A percentile compares a stretch with the other conserved stretches of the same genome.
Conservation (phyloP, 1,139 yeast species). For the Kodamaea ohmeri region DNA sequence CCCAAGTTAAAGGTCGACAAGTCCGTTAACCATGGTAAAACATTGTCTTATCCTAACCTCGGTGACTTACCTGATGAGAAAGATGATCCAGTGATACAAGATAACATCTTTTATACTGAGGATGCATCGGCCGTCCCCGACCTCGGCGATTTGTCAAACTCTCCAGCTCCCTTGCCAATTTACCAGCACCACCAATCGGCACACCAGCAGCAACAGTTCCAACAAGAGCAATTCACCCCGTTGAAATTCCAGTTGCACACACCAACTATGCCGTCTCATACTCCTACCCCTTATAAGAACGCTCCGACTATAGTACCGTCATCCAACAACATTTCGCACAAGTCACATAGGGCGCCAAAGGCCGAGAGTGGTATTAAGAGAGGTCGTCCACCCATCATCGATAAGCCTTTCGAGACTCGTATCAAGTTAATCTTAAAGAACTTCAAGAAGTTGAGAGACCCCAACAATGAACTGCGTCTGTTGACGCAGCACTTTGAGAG, state of each 20-base stretch:
- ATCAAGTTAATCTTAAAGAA: slow-evolving; percentile 83
- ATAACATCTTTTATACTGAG: slow-evolving; percentile 9
- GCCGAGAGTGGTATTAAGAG: slow-evolving; percentile 69
- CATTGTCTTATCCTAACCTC: slow-evolving; percentile 61
- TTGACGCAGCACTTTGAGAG: slow-evolving; percentile 70
- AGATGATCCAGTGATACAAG: slow-evolving; percentile 22
- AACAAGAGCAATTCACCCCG: slow-evolving; percentile 10
- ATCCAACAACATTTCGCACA: slow-evolving; percentile 7
- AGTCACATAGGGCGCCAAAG: slow-evolving; percentile 12
- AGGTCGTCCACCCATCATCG: slow-evolving; percentile 95
- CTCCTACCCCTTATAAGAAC: slow-evolving; percentile 4
- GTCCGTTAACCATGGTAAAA: slow-evolving; percentile 37
- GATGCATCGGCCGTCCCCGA: slow-evolving; percentile 5
- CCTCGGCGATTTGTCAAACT: slow-evolving; percentile 6
- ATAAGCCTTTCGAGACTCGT: slow-evolving; percentile 88
- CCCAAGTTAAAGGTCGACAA: slow-evolving; percentile 50
- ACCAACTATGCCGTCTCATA: slow-evolving; percentile 7
- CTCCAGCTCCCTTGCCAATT: slow-evolving; percentile 7
- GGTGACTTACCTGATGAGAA: slow-evolving; percentile 68
- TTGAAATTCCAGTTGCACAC: slow-evolving; percentile 12
- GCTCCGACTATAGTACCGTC: slow-evolving; percentile 10
- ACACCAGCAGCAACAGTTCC: slow-evolving; percentile 7
- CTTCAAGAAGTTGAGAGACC: slow-evolving; percentile 68
- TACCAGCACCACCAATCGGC: slow-evolving; percentile 4
- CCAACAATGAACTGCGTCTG: slow-evolving; percentile 44